Evolutionary conservation across 768 basidiomycete species (phyloP).

Genomic region (Suillus brevipes): DNA sequence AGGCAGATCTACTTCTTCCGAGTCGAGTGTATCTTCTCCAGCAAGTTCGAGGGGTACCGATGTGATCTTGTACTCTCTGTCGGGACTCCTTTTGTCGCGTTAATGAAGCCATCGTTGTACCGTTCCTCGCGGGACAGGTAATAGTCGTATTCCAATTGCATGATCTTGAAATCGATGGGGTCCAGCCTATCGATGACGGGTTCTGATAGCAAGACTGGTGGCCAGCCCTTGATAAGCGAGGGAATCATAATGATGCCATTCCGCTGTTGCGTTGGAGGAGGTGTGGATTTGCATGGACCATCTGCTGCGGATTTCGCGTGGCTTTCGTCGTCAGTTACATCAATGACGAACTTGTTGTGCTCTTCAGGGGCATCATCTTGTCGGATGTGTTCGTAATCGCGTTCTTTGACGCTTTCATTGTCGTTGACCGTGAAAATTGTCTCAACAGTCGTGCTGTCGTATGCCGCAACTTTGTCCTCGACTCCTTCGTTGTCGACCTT

Average conservation of each 20-base stretch:
- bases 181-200: not conserved
- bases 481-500: not conserved
- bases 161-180: not conserved
- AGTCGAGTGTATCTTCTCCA: not conserved
- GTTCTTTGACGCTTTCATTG: not conserved
- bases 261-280: not conserved
- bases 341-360: not conserved
- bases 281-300: not conserved
- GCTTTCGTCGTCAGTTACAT: not conserved
- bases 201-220: not conserved
- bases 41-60: not conserved
- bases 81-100: not conserved
- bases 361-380: not conserved
- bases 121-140: not conserved
- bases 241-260: not conserved
- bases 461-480: too few relatives aligned
- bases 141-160: not conserved
- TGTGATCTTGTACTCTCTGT: not conserved
- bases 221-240: constrained; percentile 1
- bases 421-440: not conserved
- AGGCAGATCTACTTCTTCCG: not conserved
- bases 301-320: not conserved
- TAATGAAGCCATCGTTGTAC: not conserved
- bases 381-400: not conserved
- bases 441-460: not conserved